phyloP scores from a whole-genome alignment of 345 rosid genomes.

The Eucalyptus cloeziana region DNA sequence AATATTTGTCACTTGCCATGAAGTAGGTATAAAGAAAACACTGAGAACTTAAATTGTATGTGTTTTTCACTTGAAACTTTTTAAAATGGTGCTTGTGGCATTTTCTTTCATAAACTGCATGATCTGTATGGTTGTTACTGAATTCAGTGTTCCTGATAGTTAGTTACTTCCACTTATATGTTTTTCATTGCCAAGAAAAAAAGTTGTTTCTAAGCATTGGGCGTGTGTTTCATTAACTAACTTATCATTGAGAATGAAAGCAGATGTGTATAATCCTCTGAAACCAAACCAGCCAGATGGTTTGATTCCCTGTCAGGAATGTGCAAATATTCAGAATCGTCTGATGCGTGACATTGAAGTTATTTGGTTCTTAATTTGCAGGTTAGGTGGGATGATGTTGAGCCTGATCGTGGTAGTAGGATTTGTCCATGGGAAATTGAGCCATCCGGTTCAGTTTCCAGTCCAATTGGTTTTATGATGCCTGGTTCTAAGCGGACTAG shows the following conservation, averaged over 20 bases:
- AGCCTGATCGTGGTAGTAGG: constrained; percentile 45
- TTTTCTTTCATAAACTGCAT: background rate
- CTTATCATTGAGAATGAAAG: background rate
- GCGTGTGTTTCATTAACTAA: background rate
- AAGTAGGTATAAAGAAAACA: background rate
- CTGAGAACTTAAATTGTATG: background rate
- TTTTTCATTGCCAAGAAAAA: background rate
- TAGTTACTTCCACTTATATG: background rate
- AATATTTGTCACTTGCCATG: background rate
- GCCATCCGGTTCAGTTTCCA: constrained; percentile 48
- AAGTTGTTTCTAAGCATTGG: background rate
- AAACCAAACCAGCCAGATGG: background rate
- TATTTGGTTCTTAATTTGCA: background rate
- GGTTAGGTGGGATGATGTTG: constrained; percentile 93
- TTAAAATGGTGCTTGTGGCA: background rate
- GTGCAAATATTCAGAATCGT: background rate
- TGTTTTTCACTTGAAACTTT: background rate
- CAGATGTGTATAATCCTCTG: background rate
- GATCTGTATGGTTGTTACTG: background rate
- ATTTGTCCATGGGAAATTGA: constrained; percentile 98
- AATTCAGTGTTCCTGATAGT: background rate
- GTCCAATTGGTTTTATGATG: constrained; percentile 36
- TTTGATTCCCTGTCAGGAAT: background rate
- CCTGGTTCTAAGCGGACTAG: constrained; percentile 73
- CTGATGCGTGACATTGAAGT: background rate